Conservation (phyloP, 768 basidiomycete genomes). For the Lactarius vividus region DNA sequence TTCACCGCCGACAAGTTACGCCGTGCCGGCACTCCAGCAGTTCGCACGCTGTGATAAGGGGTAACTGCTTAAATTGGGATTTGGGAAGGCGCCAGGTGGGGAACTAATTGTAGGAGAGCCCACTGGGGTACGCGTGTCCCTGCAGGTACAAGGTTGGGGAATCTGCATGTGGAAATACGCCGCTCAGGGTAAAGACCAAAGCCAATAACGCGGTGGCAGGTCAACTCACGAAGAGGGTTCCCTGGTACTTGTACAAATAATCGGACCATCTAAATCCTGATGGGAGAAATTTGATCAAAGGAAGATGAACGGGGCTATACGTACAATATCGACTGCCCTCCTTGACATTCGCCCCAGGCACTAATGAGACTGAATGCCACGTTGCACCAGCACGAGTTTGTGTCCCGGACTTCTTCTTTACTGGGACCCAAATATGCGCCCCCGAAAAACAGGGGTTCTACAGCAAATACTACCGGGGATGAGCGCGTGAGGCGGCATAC, state of each 20-base stretch:
- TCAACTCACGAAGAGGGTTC: not conserved
- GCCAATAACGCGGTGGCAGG: not conserved
- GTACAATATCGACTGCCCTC: not conserved
- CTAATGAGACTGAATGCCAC: not conserved
- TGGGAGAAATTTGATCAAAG: not conserved
- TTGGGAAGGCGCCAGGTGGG: not conserved
- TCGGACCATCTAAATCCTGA: not conserved
- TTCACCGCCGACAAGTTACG: constrained; percentile 1
- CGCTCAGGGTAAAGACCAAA: not conserved
- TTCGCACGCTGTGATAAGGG: not conserved
- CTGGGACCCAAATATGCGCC: not conserved
- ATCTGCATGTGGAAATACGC: not conserved
- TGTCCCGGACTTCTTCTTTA: not conserved
- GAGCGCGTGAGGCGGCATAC: not conserved
- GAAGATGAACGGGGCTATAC: not conserved
- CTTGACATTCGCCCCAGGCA: not conserved
- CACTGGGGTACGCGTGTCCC: constrained; percentile 17
- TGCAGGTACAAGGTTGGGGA: constrained; percentile 10
- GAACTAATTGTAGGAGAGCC: constrained; percentile 16
- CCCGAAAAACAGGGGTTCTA: not conserved
- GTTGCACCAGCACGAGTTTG: not conserved
- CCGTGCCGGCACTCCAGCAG: constrained; percentile 1
- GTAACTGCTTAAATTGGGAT: not conserved
- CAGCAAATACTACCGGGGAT: not conserved
- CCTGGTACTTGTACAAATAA: not conserved